Base-by-base conservation (phyloP, 352 stramenopile species). In the Phytophthora macrochlamydospora region DNA sequence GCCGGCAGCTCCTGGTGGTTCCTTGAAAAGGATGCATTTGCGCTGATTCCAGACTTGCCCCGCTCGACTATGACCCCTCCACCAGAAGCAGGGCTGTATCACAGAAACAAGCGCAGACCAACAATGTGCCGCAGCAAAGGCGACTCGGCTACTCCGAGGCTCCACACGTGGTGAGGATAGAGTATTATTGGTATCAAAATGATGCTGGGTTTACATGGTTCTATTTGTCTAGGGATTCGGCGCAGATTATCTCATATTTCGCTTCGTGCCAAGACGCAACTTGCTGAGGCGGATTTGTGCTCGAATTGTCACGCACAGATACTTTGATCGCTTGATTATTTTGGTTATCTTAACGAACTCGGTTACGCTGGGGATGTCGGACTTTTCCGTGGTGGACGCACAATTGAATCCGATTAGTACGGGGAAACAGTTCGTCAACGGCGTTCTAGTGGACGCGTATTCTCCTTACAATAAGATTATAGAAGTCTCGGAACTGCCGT, bases 271-370 rank as follows among this genome's bases (percentile, higher is more conserved):
- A 2, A 70, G 79, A 6, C 67, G 85, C 4, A 75, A 92, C 43
- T 68, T 59, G 18, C 6, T 94, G 11, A 83, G 86, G 7, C 61
- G 65, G 40, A 24, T 70, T 5, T 81, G 82, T 30, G 85, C 91
- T 14, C 56, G 42, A 0, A 14, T 95, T 5, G 73, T 78, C 5
- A 75, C 67, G 0, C 85, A 87, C 30, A 70, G 69, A 14, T 78
- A 78, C 59, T 97, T 97, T 54, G 90, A 97, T 40, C 67, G 69
- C 2, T 73, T 98, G 40, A 96, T 97, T 58, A 78, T 97, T 5
- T 28, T 79, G n/a, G 78, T 89, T 8, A 97, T 98, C 57, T 51
- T 95, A 28, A 35, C 86, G 5, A 97, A 97, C 65, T 95, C 90
- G 7, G 56, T 94, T 28, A 85, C 97, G 13, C 74, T 97, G 33